Base-by-base conservation (phyloP, 2,329 filamentous ascomycete species). In the Aspergillus ustus region DNA sequence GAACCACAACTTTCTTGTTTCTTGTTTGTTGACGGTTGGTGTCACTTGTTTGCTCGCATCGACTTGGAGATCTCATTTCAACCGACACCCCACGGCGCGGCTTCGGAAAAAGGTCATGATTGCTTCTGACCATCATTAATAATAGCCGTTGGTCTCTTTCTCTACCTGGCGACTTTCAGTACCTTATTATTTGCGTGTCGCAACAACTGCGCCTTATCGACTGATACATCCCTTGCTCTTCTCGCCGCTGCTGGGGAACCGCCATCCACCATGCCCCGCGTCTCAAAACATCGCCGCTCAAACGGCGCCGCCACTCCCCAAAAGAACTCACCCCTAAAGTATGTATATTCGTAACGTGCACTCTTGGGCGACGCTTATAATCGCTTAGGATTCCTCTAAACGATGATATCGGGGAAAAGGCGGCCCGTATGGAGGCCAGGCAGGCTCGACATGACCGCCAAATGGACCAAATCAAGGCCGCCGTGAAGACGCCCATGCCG, bases 351-450 rank as follows among this genome's bases (percentile, higher is more conserved):
- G 8, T 48, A 17, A 34, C 49, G 31, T 44, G 19, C 8, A 1
- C 17, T 15, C 22, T 28, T 19, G 25, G 34, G 40, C 31, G 50
- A 43, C 46, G 31, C 59, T 62, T 58, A 59, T 66, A 68, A 62
- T 17, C 50, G 71, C 40, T 60, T 58, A 96, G 92, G 76, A 96
- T 99, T 63, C 93, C 95, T 40, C 87, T 99, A 65, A 98, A 98
- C 81, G 95, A 99, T 81, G 95, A 99, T 83, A 89, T 87, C 63
- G 88, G 90, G 70, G 95, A 99, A 80, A 97, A 96, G 78, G 93
- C 93, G 52, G 89, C 90, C 70, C 90, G 95, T 53, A 83, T 94
- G 72, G 91, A 95, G 73, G 93, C 91, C 64, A 89, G 95, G 72
- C 92, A 96, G 80, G 92, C 91, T 37, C 87, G 92, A 31, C 91